Conservation (phyloP, 2,329 filamentous ascomycete genomes). For the Fusarium hostae region DNA sequence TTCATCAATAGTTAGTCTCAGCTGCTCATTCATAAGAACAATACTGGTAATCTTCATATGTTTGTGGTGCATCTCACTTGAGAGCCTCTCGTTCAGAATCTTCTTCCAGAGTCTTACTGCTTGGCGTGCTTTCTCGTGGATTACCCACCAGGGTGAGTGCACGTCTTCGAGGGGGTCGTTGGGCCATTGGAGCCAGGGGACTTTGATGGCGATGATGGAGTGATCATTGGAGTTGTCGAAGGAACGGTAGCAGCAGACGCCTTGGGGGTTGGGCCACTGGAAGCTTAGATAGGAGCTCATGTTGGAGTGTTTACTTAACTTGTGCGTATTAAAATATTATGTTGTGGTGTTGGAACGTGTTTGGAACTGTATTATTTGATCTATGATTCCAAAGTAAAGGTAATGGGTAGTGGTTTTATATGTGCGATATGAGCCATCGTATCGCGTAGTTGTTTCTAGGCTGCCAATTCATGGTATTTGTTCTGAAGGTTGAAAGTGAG, state of each 20-base stretch:
- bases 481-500: not conserved
- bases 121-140: slow-evolving; percentile 3
- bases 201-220: slow-evolving; percentile 2
- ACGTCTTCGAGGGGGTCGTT: not conserved
- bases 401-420: not conserved
- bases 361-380: not conserved
- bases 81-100: not conserved
- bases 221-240: slow-evolving; percentile 17
- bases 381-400: not conserved
- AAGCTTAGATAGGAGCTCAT: slow-evolving; percentile 15
- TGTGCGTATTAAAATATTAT: not conserved
- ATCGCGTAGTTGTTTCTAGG: not conserved
- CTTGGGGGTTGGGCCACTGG: slow-evolving; percentile 5
- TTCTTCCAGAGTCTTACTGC: slow-evolving; percentile 2
- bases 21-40: slow-evolving; percentile 16
- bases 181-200: slow-evolving; percentile 32
- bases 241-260: slow-evolving; percentile 10
- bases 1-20: slow-evolving; percentile 12
- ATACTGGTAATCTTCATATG: slow-evolving; percentile 18
- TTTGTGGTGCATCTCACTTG: not conserved
- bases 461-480: not conserved
- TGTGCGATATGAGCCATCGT: not conserved
- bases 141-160: not conserved
- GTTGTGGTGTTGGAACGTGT: not conserved
- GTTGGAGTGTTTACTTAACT: not conserved